Conservation (phyloP, 345 rosid genomes). For the Angophora floribunda region DNA sequence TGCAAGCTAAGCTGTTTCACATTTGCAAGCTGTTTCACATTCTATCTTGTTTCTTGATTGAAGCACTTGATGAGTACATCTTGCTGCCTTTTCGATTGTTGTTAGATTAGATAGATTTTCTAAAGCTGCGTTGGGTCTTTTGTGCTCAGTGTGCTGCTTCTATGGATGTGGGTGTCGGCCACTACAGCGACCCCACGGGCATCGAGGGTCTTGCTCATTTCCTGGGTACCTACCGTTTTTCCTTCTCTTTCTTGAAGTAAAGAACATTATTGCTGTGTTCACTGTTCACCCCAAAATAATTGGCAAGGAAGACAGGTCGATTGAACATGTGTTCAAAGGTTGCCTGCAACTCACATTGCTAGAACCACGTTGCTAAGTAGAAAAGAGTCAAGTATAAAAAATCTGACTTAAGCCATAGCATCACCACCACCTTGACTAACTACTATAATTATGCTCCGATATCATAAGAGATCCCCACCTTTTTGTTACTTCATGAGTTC, state of each 20-base stretch:
- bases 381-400: not conserved
- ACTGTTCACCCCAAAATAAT: not conserved
- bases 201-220: conserved; percentile 95
- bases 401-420: not conserved
- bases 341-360: not conserved
- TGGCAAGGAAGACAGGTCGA: not conserved
- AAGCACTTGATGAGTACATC: not conserved
- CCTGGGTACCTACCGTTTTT: conserved; percentile 35
- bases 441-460: not conserved
- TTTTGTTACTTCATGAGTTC: not conserved
- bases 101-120: not conserved
- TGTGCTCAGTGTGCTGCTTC: conserved; percentile 80
- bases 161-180: conserved; percentile 79
- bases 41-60: not conserved
- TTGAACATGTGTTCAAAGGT: not conserved
- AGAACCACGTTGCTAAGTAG: not conserved
- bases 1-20: not conserved
- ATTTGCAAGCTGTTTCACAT: not conserved
- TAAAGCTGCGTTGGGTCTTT: not conserved
- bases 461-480: not conserved
- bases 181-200: conserved; percentile 72
- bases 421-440: not conserved
- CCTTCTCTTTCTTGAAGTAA: not conserved
- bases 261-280: not conserved
- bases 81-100: not conserved